Evolutionary conservation across 179 eudicot genomes (phyloP).

Genomic region (Patellifolia procumbens): DNA sequence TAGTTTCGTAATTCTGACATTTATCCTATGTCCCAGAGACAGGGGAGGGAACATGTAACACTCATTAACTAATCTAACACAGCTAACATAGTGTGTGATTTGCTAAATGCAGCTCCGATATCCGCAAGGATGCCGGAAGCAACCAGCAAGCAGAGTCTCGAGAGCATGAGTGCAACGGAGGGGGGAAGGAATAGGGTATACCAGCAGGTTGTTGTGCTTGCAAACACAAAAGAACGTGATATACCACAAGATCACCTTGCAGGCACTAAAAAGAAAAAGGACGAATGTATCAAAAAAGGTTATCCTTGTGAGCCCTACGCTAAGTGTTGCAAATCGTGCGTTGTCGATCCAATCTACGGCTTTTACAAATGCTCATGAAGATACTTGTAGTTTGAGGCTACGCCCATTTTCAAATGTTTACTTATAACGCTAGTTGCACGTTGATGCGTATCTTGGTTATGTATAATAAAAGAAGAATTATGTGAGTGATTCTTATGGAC

Average conservation of each 20-base stretch:
- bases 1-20: too few species aligned
- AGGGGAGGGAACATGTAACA: too few species aligned
- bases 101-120: background rate
- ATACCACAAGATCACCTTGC: background rate
- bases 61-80: too few species aligned
- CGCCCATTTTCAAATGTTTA: too few species aligned
- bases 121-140: background rate
- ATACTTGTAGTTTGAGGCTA: too few species aligned
- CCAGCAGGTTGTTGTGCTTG: background rate
- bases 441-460: background rate
- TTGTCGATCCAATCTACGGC: slow-evolving; percentile 3
- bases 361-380: background rate
- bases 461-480: too few species aligned
- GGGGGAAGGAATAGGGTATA: background rate
- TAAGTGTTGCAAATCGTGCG: slow-evolving; percentile 3
- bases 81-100: too few species aligned
- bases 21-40: too few species aligned
- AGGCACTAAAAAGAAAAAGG: background rate
- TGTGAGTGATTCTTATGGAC: too few species aligned
- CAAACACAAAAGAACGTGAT: background rate
- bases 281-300: background rate
- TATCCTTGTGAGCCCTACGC: slow-evolving; percentile 15
- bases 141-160: too few species aligned
- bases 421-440: too few species aligned
- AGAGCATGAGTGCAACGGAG: background rate